Evolutionary conservation across 1,284 basidiomycete species (phyloP), one percentile per base, ranked within the genome.

Genomic region (Ceratobasidium sp.): DNA sequence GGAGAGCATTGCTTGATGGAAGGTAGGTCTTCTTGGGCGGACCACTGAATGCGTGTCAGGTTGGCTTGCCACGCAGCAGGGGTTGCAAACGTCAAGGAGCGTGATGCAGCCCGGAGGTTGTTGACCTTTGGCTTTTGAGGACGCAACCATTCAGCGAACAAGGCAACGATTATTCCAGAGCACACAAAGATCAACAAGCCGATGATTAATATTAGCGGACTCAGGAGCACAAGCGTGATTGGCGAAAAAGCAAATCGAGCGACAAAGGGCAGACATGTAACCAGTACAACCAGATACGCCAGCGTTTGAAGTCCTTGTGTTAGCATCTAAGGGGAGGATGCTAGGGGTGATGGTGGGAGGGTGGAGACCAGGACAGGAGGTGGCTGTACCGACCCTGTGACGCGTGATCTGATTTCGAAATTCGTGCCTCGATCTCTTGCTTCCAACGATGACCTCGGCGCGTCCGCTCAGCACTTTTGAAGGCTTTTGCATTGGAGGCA

Each of bases 61-160:
- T 93, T 90, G 0, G 90, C 92, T 77, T 94, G 91, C 94, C 94
- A 96, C 48, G 94, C 93, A 69, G 94, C 93, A 14, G 93, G 92
- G 1, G 93, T 94, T 6, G 93, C 93, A 82, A 96, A 96, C 1
- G 87, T 85, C 58, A 95, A 84, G 0, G 91, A 91, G 43, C 87
- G 85, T 10, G 92, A 87, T 0, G 89, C 87, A 72, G 81, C 80
- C 14, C 81, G 80, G 28, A 88, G 81, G 43, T 80, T 79, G 70
- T 83, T 83, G 16, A 52, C 50, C 74, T 76, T 21, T 77, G 73
- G 0, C 55, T 69, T 72, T 30, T 76, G 74, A 18, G 80, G 77
- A 46, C 79, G 78, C 34, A 79, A 83, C 14, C 81, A 79, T 78
- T 92, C 90, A 71, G 91, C 81, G 55, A 83, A 78, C 79, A 87